phyloP scores from a whole-genome alignment of 116 monocot species.

The Papilionanthe hybrid region DNA sequence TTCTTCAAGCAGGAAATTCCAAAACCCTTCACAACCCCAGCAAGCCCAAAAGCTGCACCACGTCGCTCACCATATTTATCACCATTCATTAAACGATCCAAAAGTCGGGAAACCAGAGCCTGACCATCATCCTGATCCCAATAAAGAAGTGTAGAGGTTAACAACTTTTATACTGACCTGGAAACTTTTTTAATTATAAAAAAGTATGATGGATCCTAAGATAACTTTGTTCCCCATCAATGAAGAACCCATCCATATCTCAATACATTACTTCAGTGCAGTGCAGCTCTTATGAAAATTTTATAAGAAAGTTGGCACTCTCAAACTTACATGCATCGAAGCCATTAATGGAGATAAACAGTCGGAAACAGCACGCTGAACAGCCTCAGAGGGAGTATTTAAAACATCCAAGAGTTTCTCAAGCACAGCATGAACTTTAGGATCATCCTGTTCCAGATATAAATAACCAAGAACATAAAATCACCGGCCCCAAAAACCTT shows the following conservation, averaged over 20 bases:
- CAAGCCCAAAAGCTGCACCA: constrained; percentile 96
- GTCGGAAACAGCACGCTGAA: constrained; percentile 94
- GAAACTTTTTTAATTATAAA: neutral
- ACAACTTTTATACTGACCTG: neutral
- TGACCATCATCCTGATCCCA: constrained; percentile 73
- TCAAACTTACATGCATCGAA: constrained; percentile 56
- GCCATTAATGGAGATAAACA: constrained; percentile 93
- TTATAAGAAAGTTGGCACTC: neutral
- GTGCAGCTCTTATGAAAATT: neutral
- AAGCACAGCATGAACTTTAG: constrained; percentile 87
- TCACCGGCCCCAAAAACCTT: neutral
- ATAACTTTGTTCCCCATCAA: neutral
- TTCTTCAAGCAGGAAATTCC: constrained; percentile 78
- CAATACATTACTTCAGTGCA: neutral
- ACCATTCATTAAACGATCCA: constrained; percentile 72
- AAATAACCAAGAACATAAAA: constrained; percentile 8
- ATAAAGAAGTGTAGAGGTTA: neutral
- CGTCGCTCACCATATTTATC: constrained; percentile 97
- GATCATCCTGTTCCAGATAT: constrained; percentile 70
- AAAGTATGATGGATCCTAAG: neutral
- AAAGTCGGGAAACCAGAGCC: constrained; percentile 54
- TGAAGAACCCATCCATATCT: neutral
- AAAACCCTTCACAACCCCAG: constrained; percentile 93
- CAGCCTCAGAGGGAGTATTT: constrained; percentile 98
- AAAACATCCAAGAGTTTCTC: constrained; percentile 93